Percentiles rank a stretch among this genome's conserved stretches.
phyloP scores from a whole-genome alignment of 2,329 filamentous ascomycete genomes.

The Aotearoamyces nothofagi region DNA sequence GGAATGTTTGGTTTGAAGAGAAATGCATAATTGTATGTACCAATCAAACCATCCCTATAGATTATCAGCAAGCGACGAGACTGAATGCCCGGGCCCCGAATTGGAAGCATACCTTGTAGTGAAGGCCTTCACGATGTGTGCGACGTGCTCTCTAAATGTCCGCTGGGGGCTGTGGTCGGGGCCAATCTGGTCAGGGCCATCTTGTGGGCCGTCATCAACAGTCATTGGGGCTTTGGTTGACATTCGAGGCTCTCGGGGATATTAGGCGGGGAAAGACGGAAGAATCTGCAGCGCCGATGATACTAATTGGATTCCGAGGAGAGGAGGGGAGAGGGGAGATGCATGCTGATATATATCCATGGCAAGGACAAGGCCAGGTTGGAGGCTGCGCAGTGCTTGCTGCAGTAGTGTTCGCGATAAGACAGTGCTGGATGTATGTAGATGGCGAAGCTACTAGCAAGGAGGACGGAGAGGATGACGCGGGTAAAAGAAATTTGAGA shows the following conservation, averaged over 20 bases:
- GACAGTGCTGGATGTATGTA: too few relatives aligned
- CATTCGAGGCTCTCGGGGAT: not conserved
- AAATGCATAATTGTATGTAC: slow-evolving; percentile 79
- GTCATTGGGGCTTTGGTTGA: slow-evolving; percentile 11
- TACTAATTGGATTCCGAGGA: not conserved
- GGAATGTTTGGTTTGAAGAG: slow-evolving; percentile 71
- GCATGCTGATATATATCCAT: not conserved
- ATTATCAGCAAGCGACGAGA: not conserved
- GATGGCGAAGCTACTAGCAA: too few relatives aligned
- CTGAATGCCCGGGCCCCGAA: too few relatives aligned
- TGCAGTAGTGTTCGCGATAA: too few relatives aligned
- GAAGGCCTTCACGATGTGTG: slow-evolving; percentile 26
- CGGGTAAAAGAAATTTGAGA: too few relatives aligned
- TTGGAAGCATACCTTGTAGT: slow-evolving; percentile 29
- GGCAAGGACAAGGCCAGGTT: not conserved
- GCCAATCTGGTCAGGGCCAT: slow-evolving; percentile 27
- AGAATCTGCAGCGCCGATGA: not conserved
- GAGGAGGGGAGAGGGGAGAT: not conserved
- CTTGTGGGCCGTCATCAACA: slow-evolving; percentile 14
- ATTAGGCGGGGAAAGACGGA: not conserved
- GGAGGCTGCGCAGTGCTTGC: too few relatives aligned
- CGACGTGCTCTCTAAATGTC: slow-evolving; percentile 23
- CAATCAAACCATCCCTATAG: slow-evolving; percentile 55
- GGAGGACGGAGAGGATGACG: too few relatives aligned
- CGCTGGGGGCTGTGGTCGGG: slow-evolving; percentile 24